These are phyloP conservation scores for Edaphochlamys debaryana DNA, from an alignment of 139 green algal genomes.

Conservation along the genomic window DNA sequence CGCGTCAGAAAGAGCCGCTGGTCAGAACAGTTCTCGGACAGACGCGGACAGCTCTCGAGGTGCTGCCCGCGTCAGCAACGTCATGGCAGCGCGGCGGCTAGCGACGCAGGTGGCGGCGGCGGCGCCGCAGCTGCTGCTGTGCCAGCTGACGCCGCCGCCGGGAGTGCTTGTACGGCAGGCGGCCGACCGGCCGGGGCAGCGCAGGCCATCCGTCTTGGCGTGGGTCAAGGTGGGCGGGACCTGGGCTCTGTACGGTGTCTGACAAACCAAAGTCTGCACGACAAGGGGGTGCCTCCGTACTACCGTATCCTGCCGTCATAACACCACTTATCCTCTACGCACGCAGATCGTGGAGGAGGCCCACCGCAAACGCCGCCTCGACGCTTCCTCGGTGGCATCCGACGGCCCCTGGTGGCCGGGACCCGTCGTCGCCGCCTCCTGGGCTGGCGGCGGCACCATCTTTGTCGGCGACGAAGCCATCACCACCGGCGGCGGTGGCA, in stretches of 20 bases:
- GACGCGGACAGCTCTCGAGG: no score
- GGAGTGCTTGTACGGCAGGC: no score
- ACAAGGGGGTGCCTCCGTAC: no score
- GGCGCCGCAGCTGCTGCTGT: conserved; percentile 28
- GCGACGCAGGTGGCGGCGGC: neutral
- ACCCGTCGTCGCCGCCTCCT: neutral
- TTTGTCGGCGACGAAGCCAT: no score
- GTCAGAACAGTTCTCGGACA: no score
- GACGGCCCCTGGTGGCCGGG: neutral
- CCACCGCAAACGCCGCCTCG: neutral
- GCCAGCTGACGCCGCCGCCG: neutral
- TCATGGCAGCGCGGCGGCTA: neutral
- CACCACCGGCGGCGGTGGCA: neutral
- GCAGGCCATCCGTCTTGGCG: neutral
- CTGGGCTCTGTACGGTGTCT: no score
- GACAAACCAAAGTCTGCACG: no score
- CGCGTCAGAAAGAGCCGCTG: no score
- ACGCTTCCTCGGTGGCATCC: neutral
- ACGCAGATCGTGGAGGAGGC: conserved; percentile 9
- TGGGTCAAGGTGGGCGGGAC: conserved; percentile 10
- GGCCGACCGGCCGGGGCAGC: neutral
- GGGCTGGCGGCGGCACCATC: no score
- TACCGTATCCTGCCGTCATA: no score
- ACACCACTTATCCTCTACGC: no score
- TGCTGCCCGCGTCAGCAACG: no score